Evolutionary conservation across 345 rosid genomes (phyloP), one percentile per base, ranked within the genome.

Genomic region (Citrus unshiu): DNA sequence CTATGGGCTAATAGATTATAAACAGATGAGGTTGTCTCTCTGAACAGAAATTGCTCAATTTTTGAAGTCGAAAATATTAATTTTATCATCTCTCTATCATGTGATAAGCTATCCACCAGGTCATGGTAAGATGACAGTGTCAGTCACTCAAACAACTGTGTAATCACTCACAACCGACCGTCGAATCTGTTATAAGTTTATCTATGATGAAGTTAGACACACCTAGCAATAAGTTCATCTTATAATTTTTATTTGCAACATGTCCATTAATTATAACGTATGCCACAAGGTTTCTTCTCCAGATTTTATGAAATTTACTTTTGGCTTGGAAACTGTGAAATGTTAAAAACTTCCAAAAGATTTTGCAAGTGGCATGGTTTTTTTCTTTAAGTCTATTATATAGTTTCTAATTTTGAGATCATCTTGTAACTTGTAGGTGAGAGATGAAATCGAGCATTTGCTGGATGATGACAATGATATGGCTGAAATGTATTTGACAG

Each of bases 361-460:
- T 72, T 72, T 72, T 30, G n/a, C 63, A 32, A 22, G 51, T 16
- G 1, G 51, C 51, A 3, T 4, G 49, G 7, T 21, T 19, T 35
- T 19, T 19, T 56, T 30, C 25, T 19, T 19, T 29, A 30, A 9
- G 64, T 13, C 62, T 30, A 13, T 34, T 54, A 24, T 32, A 76
- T 12, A 56, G 39, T 51, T 37, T 32, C 37, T 54, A 57, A 35
- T 78, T 29, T 9, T 66, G 60, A 73, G 6, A 32, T 61, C 32
- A 13, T 68, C 49, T 62, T 72, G 39, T 22, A 24, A 74, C 72
- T 63, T 75, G 10, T 18, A 89, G 92, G 90, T 88, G 69, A 85
- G 93, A 72, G 91, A 89, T 79, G 93, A 89, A 80, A 81, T 88
- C n/a, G 93, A 89, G 70, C 88, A 88, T 78, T 77, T 89, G 81